A percentile compares a stretch with the other conserved stretches of the same genome.
phyloP scores from a whole-genome alignment of 202 grass and related monocot genomes.

The Brachypodium distachyon region DNA sequence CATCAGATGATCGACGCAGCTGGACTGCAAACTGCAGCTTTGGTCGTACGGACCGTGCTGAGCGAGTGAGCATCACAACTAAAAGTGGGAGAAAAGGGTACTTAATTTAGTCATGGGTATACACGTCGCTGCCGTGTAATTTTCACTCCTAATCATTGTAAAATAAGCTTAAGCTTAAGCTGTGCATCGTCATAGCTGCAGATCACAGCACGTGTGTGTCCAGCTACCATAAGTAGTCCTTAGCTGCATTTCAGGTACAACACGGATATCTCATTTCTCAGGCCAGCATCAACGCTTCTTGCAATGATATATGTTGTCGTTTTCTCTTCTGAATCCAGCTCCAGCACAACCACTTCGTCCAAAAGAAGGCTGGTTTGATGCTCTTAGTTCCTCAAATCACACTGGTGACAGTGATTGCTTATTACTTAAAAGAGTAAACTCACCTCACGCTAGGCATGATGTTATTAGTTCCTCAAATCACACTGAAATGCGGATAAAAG shows the following conservation, averaged over 20 bases:
- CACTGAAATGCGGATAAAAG: too few species aligned
- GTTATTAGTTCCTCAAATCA: not conserved
- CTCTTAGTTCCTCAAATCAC: too few species aligned
- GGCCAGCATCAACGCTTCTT: not conserved
- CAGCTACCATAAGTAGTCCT: not conserved
- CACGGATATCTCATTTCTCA: not conserved
- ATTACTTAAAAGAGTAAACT: not conserved
- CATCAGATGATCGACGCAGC: not conserved
- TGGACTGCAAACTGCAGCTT: conserved; percentile 13
- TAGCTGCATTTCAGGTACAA: not conserved
- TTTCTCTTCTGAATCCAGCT: not conserved
- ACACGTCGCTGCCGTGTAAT: not conserved
- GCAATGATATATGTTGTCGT: not conserved
- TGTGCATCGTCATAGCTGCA: not conserved
- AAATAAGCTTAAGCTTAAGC: not conserved
- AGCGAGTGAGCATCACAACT: conserved; percentile 11
- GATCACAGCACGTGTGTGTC: not conserved
- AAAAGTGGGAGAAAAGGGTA: not conserved
- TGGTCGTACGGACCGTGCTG: not conserved
- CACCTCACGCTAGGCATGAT: too few species aligned
- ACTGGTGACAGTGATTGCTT: too few species aligned
- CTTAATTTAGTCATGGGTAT: not conserved
- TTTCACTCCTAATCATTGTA: conserved; percentile 21
- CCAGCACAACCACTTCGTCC: too few species aligned
- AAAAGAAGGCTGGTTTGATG: too few species aligned